Evolutionary conservation across 2,329 filamentous ascomycete species (phyloP).

Genomic region (Verticillium klebahnii): DNA sequence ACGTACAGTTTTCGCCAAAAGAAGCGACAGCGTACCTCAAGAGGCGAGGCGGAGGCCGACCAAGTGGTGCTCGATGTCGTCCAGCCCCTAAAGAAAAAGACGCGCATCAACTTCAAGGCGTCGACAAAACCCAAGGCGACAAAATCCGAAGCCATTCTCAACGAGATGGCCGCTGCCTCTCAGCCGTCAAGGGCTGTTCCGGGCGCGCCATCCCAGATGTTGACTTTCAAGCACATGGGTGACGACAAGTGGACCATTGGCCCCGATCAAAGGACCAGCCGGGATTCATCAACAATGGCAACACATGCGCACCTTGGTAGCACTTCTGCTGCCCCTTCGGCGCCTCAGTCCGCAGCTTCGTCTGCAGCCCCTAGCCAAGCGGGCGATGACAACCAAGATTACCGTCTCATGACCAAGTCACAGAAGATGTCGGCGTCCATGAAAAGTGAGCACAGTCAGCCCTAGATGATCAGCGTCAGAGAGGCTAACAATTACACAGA

Average conservation of each 20-base stretch:
- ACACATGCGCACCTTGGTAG: neutral
- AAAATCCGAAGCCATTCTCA: conserved; percentile 5
- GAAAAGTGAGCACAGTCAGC: conserved; percentile 45
- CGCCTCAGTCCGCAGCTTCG: conserved; percentile 10
- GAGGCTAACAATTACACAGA: conserved; percentile 31
- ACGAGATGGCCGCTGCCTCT: conserved; percentile 2
- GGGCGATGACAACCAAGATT: conserved; percentile 45
- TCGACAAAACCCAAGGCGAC: conserved; percentile 2
- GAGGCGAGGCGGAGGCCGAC: conserved; percentile 40
- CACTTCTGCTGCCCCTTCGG: conserved; percentile 8
- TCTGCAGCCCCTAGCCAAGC: conserved; percentile 12
- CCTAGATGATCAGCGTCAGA: neutral
- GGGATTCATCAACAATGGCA: conserved; percentile 10
- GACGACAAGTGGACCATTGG: conserved; percentile 8
- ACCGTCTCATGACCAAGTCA: conserved; percentile 58
- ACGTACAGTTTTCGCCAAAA: conserved; percentile 11
- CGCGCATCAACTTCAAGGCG: conserved; percentile 12
- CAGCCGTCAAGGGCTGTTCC: neutral
- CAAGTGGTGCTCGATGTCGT: conserved; percentile 28
- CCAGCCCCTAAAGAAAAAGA: conserved; percentile 30
- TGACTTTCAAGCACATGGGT: conserved; percentile 9
- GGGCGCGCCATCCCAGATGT: neutral
- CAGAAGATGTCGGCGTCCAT: conserved; percentile 64
- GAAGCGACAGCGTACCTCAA: conserved; percentile 51
- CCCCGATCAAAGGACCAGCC: neutral